phyloP scores from a whole-genome alignment of 2,329 filamentous ascomycete genomes.

The Fusarium sp. region DNA sequence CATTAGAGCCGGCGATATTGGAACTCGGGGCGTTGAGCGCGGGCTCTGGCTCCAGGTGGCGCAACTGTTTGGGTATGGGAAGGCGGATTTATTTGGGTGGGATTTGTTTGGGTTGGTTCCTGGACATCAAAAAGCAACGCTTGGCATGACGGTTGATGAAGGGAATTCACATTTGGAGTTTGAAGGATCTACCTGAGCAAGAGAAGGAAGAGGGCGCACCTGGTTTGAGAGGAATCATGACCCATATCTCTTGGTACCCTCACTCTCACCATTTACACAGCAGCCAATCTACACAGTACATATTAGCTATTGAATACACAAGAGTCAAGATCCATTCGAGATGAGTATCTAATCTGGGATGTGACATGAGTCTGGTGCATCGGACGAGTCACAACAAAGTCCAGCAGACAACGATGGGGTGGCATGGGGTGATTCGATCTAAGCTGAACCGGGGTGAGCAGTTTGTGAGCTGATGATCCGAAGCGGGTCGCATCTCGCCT shows the following conservation, averaged over 20 bases:
- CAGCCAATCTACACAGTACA: conserved; percentile 13
- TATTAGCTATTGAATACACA: conserved; percentile 34
- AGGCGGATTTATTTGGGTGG: conserved; percentile 18
- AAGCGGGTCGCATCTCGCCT: conserved; percentile 3
- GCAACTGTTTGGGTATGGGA: conserved; percentile 24
- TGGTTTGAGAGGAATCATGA: conserved; percentile 13
- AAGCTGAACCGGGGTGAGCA: not conserved
- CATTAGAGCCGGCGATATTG: conserved; percentile 34
- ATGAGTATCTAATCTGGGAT: not conserved
- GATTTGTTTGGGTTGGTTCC: conserved; percentile 20
- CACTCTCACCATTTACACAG: not conserved
- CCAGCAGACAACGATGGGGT: not conserved
- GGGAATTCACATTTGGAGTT: conserved; percentile 38
- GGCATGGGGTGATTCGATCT: conserved; percentile 7
- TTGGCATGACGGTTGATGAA: conserved; percentile 41
- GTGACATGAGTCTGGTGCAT: not conserved
- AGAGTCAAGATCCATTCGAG: conserved; percentile 12
- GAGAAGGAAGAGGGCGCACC: conserved; percentile 16
- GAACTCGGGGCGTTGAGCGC: conserved; percentile 37
- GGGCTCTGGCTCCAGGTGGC: conserved; percentile 35
- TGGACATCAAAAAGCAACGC: conserved; percentile 39
- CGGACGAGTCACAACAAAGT: not conserved
- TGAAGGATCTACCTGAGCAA: conserved; percentile 26
- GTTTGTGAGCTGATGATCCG: conserved; percentile 3
- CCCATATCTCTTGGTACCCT: conserved; percentile 15